phyloP scores from a whole-genome alignment of 352 stramenopile species.

The Globisporangium emineosum region DNA sequence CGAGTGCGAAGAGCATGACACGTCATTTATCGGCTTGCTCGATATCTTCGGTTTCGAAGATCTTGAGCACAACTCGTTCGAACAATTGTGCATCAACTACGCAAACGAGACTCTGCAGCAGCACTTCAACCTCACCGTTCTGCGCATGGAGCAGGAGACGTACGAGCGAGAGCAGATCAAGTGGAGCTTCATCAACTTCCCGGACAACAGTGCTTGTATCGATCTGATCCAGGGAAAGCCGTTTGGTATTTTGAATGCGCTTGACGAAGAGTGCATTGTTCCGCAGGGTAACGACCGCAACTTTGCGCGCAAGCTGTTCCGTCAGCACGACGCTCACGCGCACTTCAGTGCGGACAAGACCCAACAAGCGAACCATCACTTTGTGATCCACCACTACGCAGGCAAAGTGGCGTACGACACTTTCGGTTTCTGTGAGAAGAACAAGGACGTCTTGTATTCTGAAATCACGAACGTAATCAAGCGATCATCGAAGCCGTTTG shows the following conservation, averaged over 20 bases:
- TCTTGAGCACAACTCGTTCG: conserved; percentile 91
- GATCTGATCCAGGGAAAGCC: conserved; percentile 88
- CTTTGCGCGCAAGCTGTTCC: conserved; percentile 81
- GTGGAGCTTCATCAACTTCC: conserved; percentile 90
- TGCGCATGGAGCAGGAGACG: conserved; percentile 85
- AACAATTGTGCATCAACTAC: conserved; percentile 95
- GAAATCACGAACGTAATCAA: conserved; percentile 81
- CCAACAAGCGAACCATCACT: conserved; percentile 75
- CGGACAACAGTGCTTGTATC: conserved; percentile 87
- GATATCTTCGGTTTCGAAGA: conserved; percentile 91
- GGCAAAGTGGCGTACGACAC: conserved; percentile 91
- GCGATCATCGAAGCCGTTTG: conserved; percentile 65
- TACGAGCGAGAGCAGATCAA: conserved; percentile 88
- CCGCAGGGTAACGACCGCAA: conserved; percentile 86
- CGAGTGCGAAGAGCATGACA: conserved; percentile 47
- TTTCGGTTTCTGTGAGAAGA: conserved; percentile 96
- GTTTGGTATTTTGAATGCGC: conserved; percentile 75
- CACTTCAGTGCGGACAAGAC: conserved; percentile 80
- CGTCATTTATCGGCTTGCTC: conserved; percentile 71
- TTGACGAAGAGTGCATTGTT: conserved; percentile 91
- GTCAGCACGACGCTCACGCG: conserved; percentile 58
- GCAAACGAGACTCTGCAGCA: conserved; percentile 93
- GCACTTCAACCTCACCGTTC: conserved; percentile 89
- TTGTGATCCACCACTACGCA: conserved; percentile 91
- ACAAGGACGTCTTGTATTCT: conserved; percentile 90